Evolutionary conservation across 371 early-diverging fungal species (phyloP).

Genomic region (Amoeboaphelidium protococcarum): DNA sequence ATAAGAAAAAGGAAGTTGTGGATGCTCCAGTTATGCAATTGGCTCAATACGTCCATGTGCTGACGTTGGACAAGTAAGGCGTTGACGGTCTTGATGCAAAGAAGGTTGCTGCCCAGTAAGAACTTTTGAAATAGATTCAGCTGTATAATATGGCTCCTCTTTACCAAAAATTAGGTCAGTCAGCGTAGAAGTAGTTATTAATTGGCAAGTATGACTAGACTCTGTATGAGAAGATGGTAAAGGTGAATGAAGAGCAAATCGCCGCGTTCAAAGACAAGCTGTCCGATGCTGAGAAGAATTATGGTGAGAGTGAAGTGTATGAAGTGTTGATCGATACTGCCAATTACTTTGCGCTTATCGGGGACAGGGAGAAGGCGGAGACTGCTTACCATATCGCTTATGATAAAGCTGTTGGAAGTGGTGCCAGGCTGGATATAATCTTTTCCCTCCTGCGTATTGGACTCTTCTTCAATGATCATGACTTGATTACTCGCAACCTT

Average conservation of each 20-base stretch:
- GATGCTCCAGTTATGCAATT: too few relatives aligned
- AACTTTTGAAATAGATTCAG: too few relatives aligned
- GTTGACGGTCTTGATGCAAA: too few relatives aligned
- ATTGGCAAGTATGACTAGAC: too few relatives aligned
- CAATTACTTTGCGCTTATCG: slow-evolving; percentile 65
- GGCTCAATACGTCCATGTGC: too few relatives aligned
- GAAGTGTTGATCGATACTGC: slow-evolving; percentile 78
- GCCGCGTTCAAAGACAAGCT: slow-evolving; percentile 50
- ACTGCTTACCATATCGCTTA: slow-evolving; percentile 46
- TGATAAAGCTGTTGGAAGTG: slow-evolving; percentile 64
- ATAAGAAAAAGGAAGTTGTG: too few relatives aligned
- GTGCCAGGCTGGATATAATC: slow-evolving; percentile 68
- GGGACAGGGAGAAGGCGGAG: slow-evolving; percentile 83
- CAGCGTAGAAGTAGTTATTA: too few relatives aligned
- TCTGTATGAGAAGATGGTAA: too few relatives aligned
- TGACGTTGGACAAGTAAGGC: too few relatives aligned
- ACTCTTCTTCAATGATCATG: slow-evolving; percentile 67
- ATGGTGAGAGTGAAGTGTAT: slow-evolving; percentile 79
- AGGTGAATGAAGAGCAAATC: slow-evolving; percentile 34
- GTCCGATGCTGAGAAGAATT: slow-evolving; percentile 60
- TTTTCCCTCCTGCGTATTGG: slow-evolving; percentile 77
- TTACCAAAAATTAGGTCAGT: too few relatives aligned
- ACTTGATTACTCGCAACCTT: slow-evolving; percentile 43
- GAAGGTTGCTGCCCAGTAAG: too few relatives aligned
- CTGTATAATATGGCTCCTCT: too few relatives aligned